Evolutionary conservation across 2,329 filamentous ascomycete genomes (phyloP).

Genomic region (Colletotrichum plurivorum): DNA sequence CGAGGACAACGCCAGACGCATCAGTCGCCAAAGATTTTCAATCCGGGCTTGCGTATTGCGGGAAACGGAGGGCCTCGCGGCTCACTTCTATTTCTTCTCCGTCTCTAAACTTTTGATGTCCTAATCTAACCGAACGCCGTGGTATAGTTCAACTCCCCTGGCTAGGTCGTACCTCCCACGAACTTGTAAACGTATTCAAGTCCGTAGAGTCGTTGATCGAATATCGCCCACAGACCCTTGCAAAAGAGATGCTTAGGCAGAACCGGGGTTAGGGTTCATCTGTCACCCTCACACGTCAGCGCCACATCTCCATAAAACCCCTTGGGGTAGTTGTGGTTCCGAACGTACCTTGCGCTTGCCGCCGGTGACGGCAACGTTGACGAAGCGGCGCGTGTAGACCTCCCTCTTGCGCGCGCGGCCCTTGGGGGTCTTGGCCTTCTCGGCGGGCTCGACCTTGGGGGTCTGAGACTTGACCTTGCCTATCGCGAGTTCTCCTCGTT

Average conservation of each 20-base stretch:
- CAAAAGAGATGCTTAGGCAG: not conserved
- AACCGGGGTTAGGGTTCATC: conserved; percentile 7
- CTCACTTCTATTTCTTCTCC: not conserved
- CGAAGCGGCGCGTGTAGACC: conserved; percentile 96
- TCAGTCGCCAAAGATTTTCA: too few species aligned
- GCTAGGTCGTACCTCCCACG: not conserved
- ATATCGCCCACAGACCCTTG: too few species aligned
- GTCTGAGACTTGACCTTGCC: conserved; percentile 14
- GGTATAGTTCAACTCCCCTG: not conserved
- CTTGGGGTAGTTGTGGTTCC: not conserved
- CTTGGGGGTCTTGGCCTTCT: conserved; percentile 98
- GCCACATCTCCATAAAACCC: not conserved
- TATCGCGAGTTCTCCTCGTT: not conserved
- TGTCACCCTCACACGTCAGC: not conserved
- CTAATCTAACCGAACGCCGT: not conserved
- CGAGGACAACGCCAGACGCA: too few species aligned
- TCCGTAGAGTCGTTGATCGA: not conserved
- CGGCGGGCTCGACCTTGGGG: conserved; percentile 82
- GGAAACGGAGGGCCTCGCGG: not conserved
- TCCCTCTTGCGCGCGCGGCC: conserved; percentile 97
- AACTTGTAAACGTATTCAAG: not conserved
- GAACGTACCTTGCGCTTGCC: conserved; percentile 92
- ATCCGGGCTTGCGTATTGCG: too few species aligned
- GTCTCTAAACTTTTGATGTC: not conserved
- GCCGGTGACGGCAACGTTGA: conserved; percentile 95